Evolutionary conservation across 805 yeast genomes (phyloP), one percentile per base, ranked within the genome.

Genomic region (Lipomyces starkeyi): DNA sequence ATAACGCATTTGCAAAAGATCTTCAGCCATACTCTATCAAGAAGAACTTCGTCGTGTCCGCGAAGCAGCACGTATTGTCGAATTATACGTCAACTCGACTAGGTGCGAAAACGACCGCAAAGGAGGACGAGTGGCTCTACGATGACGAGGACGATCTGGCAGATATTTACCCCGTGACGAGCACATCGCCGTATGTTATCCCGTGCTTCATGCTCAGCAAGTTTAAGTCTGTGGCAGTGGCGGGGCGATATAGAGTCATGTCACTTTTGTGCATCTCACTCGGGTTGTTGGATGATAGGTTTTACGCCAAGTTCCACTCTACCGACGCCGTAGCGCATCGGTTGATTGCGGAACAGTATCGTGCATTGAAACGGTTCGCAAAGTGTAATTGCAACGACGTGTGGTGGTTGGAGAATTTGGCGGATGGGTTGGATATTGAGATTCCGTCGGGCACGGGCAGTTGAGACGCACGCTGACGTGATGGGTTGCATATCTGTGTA

Each of bases 301-400:
- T 94, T 72, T 81, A 93, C 47, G 88, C 91, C 1, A 78, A 92
- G 55, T 82, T 94, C 57, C 90, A 91, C 87, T 85, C 88, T 11
- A 96, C 97, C 59, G 98, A 94, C 78, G 79, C 88, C 43, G 86
- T 89, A 61, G 97, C 98, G 2, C 91, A 91, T 92, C 83, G 97
- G 73, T 91, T 94, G 70, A 91, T 94, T 13, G 69, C 69, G 13
- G 71, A 68, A 27, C 65, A 49, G 17, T 68, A 68, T 25, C 47
- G 71, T 13, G 59, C 29, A 2, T n/a, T 68, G 47, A 47, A 66
- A 20, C 57, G 34, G 25, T 68, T 59, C 29, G 66, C 69, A 11
- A 53, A 37, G 32, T 29, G 20, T 11, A 58, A 62, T 27, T 27
- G 59, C 22, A 27, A 54, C 27, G 59, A 61, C 17, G 57, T 47